Evolutionary conservation across 2,329 filamentous ascomycete genomes (phyloP), one percentile per base, ranked within the genome.

Genomic region (Chaetomiaceae sp.): DNA sequence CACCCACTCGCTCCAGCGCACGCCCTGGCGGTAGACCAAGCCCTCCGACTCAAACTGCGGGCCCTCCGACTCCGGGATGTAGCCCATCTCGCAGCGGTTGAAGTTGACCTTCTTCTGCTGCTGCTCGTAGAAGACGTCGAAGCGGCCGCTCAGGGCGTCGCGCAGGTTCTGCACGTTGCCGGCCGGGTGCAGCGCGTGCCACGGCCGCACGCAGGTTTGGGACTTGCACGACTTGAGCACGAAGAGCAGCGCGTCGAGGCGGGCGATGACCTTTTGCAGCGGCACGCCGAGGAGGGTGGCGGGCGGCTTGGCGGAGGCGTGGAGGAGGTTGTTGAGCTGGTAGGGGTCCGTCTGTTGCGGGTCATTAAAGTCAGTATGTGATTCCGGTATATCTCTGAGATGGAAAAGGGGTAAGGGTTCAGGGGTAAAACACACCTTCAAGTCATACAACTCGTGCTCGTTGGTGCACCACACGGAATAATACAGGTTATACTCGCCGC

Each of bases 381-480:
- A 7, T 27, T 27, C 25, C 30, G 14, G 12, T 33, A 5, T 33
- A n/a, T 27, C 25, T 27, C 25, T 27, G 12, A 33, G 12, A 13
- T 5, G 13, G 25, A 39, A 30, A 19, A 17, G n/a, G n/a, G n/a
- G n/a, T n/a, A 31, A 31, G 8, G 6, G 16, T 30, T 21, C 10
- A 16, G 35, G 39, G 45, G 14, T 12, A 33, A 7, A 33, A 68
- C 54, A 63, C 25, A 78, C 79, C 59, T 70, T 76, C 34, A 85
- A 60, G 55, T 86, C 75, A 61, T 86, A 87, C 2, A 85, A 72
- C 62, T 87, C 83, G 49, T 80, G 77, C 60, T 86, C 82, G 45
- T 81, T 81, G 13, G 68, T 84, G 60, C 85, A 87, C 83, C 83
- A 87, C 0, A 86, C 80, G 0, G 81, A 76, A 59, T 87, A 87